Percentiles rank a stretch among this genome's conserved stretches.
These are phyloP conservation scores for Penicillium verhagenii DNA, from an alignment of 495 filamentous ascomycete genomes.

Conservation along the genomic window DNA sequence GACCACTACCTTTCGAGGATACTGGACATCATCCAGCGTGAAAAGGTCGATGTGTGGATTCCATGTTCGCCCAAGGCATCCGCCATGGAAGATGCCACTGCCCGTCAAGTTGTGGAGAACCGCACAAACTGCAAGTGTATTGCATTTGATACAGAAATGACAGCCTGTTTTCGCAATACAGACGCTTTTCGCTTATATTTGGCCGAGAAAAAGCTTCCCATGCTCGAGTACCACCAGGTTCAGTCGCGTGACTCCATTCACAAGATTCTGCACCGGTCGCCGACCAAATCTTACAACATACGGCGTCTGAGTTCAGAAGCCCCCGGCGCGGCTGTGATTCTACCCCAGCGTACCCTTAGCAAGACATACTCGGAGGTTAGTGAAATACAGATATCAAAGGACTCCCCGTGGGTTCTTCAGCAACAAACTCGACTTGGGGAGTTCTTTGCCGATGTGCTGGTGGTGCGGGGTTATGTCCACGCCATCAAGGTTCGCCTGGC, in stretches of 20 bases:
- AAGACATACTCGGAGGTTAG: slow-evolving; percentile 56
- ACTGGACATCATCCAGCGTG: slow-evolving; percentile 54
- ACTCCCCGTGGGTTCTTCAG: slow-evolving; percentile 66
- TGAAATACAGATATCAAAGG: slow-evolving; percentile 52
- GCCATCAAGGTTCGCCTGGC: slow-evolving; percentile 62
- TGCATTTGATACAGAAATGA: slow-evolving; percentile 50
- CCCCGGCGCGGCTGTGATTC: slow-evolving; percentile 46
- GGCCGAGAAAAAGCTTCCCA: slow-evolving; percentile 47
- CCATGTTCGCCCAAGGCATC: slow-evolving; percentile 62
- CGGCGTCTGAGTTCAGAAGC: slow-evolving; percentile 54
- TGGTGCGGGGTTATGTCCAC: slow-evolving; percentile 58
- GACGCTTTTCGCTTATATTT: slow-evolving; percentile 58
- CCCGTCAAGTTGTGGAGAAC: slow-evolving; percentile 59
- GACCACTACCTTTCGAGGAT: slow-evolving; percentile 50
- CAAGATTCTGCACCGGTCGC: slow-evolving; percentile 52
- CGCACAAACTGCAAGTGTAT: slow-evolving; percentile 60
- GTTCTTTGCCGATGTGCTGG: slow-evolving; percentile 67
- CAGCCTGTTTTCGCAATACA: slow-evolving; percentile 54
- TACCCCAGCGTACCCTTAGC: slow-evolving; percentile 53
- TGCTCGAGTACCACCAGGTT: slow-evolving; percentile 59
- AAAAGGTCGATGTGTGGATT: slow-evolving; percentile 72
- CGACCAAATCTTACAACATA: slow-evolving; percentile 56
- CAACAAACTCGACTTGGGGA: slow-evolving; percentile 62
- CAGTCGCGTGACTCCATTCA: slow-evolving; percentile 55
- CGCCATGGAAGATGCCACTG: slow-evolving; percentile 61